A percentile compares a stretch with the other conserved stretches of the same genome.
Evolutionary conservation across 495 filamentous ascomycete species (phyloP).

Genomic region (Tricharina praecox): DNA sequence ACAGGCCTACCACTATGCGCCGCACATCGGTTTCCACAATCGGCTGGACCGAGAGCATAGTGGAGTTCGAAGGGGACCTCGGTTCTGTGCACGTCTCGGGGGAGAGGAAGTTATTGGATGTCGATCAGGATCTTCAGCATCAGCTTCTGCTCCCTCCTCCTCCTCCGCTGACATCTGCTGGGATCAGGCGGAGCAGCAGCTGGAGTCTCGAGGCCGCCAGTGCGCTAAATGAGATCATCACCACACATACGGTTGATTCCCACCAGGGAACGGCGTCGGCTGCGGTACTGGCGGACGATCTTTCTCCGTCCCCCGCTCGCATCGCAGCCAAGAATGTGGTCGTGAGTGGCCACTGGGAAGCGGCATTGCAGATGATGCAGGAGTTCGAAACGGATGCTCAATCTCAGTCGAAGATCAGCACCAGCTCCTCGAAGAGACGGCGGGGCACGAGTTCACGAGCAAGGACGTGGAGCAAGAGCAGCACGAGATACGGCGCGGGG

Average conservation of each 20-base stretch:
- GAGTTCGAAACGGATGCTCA: too few relatives aligned
- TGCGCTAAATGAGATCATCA: not conserved
- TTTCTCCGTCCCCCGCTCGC: too few relatives aligned
- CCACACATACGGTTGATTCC: not conserved
- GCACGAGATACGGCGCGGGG: too few relatives aligned
- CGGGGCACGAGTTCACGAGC: too few relatives aligned
- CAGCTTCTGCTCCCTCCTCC: not conserved
- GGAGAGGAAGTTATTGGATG: not conserved
- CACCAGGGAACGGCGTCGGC: not conserved
- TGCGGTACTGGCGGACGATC: too few relatives aligned
- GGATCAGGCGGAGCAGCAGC: not conserved
- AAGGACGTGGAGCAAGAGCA: slow-evolving; percentile 1
- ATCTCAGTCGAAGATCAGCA: too few relatives aligned
- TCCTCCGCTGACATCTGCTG: not conserved
- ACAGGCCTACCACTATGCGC: not conserved
- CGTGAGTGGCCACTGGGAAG: not conserved
- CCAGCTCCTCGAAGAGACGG: too few relatives aligned
- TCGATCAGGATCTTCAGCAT: too few relatives aligned
- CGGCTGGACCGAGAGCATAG: slow-evolving; percentile 2
- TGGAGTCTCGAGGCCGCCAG: not conserved
- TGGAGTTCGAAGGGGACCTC: not conserved
- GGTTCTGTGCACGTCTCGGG: not conserved
- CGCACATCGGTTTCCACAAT: not conserved
- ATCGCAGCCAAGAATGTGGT: not conserved
- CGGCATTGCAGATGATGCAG: slow-evolving; percentile 2